phyloP scores from a whole-genome alignment of 192 early-diverging fungal species.

The Physocladia obscura region DNA sequence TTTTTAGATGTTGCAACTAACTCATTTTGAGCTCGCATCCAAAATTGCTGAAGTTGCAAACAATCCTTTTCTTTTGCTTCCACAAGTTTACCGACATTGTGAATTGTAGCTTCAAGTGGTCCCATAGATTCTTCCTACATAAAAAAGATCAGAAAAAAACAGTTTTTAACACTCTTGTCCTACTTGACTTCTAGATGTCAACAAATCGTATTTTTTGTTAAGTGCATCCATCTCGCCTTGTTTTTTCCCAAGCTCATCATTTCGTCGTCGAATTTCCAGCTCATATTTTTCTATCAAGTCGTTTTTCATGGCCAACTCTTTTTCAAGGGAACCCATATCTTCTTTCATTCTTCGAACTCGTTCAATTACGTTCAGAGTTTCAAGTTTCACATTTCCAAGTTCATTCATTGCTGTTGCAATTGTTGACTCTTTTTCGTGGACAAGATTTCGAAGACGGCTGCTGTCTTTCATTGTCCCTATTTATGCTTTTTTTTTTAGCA shows the following conservation, averaged over 20 bases:
- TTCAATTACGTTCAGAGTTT: slow-evolving; percentile 39
- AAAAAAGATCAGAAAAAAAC: slow-evolving; percentile 7
- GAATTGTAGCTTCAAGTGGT: slow-evolving; percentile 62
- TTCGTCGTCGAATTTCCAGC: slow-evolving; percentile 54
- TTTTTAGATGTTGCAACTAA: slow-evolving; percentile 52
- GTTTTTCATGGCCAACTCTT: slow-evolving; percentile 50
- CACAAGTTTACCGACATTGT: slow-evolving; percentile 58
- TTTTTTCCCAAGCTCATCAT: slow-evolving; percentile 61
- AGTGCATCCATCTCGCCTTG: slow-evolving; percentile 60
- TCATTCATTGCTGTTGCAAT: slow-evolving; percentile 57
- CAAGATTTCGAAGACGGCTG: slow-evolving; percentile 41
- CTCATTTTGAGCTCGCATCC: slow-evolving; percentile 63
- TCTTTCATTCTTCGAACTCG: slow-evolving; percentile 42
- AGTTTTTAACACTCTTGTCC: not conserved
- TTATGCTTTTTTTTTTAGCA: too few relatives aligned
- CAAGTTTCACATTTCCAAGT: slow-evolving; percentile 45
- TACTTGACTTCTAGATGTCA: slow-evolving; percentile 49
- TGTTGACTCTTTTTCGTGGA: slow-evolving; percentile 59
- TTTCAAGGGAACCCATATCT: slow-evolving; percentile 37
- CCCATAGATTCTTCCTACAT: slow-evolving; percentile 55
- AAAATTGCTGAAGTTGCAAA: slow-evolving; percentile 55
- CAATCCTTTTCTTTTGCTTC: slow-evolving; percentile 55
- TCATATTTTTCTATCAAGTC: slow-evolving; percentile 62
- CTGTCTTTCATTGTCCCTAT: slow-evolving; percentile 43
- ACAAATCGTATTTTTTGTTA: slow-evolving; percentile 62